phyloP scores from a whole-genome alignment of 768 basidiomycete genomes.

The Amanita jacksonii region DNA sequence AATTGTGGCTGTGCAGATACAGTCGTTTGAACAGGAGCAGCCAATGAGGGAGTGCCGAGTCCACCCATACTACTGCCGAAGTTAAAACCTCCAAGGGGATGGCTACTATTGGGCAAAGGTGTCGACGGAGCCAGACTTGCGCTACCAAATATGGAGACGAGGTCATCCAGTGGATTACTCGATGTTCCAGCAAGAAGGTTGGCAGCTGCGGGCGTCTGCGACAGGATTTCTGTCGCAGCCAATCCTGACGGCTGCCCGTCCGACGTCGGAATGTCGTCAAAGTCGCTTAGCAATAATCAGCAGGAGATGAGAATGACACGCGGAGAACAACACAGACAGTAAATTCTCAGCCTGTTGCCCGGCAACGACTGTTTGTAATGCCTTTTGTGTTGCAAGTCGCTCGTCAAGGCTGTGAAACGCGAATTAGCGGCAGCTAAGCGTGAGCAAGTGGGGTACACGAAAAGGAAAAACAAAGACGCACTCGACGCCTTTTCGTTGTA shows the following conservation, averaged over 20 bases:
- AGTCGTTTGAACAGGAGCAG: constrained; percentile 20
- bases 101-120: constrained; percentile 3
- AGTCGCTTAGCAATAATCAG: constrained; percentile 40
- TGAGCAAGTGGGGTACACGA: too few species aligned
- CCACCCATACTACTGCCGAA: constrained; percentile 10
- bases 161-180: constrained; percentile 83
- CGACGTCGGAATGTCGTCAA: constrained; percentile 60
- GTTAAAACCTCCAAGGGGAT: constrained; percentile 15
- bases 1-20: constrained; percentile 14
- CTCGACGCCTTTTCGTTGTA: constrained; percentile 57
- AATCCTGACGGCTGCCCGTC: constrained; percentile 66
- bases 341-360: constrained; percentile 94
- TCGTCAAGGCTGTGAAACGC: constrained; percentile 47
- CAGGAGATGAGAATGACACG: constrained; percentile 12
- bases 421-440: not conserved
- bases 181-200: constrained; percentile 73
- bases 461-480: constrained; percentile 25
- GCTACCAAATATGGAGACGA: constrained; percentile 84
- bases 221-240: constrained; percentile 65
- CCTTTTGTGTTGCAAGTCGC: constrained; percentile 64
- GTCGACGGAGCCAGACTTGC: constrained; percentile 7
- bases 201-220: constrained; percentile 64
- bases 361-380: constrained; percentile 82
- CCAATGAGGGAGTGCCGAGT: constrained; percentile 17
- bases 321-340: too few species aligned